Base-by-base conservation (phyloP, 371 early-diverging fungal genomes). In the Saksenaea oblongispora region DNA sequence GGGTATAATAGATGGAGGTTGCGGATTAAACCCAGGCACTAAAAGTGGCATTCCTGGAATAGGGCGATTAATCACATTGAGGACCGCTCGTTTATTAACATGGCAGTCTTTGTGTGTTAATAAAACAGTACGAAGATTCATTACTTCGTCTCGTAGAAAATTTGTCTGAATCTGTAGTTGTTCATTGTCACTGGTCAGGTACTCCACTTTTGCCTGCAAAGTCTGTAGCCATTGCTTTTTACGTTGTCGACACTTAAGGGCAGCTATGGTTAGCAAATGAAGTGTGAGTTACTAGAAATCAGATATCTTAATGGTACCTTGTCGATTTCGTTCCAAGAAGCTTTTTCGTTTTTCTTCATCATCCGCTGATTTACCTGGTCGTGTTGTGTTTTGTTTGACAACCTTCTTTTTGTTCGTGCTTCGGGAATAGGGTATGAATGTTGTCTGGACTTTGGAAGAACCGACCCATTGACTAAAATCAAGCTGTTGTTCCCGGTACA, bases 211-310 rank as follows among this genome's bases (percentile, higher is more conserved):
- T 28, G 78, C 79, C 63, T 95, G 93, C 55, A 95, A 80, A 28
- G 88, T 85, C 44, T 84, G 82, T 34, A 93, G 75, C 89, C 91
- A 92, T 67, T 91, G 89, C 72, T 93, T 93, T 76, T 95, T 95
- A 71, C 93, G 91, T 72, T 92, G 93, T 26, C 95, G 88, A 71
- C 95, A 95, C 64, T 93, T 93, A 4, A 92, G 84, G 1, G 95
- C 95, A 17, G 95, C 95, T 74, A 74, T 31, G 26, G 75, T 42
- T n/a, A 70, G 61, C 15, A 55, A 62, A 56, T 36, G 55, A 47
- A 8, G 13, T 75, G 51, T 58, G 41, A 26, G 3, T 7, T 35
- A 27, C 11, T 13, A n/a, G 26, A 18, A 56, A 13, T 28, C 11
- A 2, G 5, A 14, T 39, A 5, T 11, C n/a, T 39, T 3, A 18